Conservation (phyloP, 495 filamentous ascomycete genomes). For the Cetradonia linearis region DNA sequence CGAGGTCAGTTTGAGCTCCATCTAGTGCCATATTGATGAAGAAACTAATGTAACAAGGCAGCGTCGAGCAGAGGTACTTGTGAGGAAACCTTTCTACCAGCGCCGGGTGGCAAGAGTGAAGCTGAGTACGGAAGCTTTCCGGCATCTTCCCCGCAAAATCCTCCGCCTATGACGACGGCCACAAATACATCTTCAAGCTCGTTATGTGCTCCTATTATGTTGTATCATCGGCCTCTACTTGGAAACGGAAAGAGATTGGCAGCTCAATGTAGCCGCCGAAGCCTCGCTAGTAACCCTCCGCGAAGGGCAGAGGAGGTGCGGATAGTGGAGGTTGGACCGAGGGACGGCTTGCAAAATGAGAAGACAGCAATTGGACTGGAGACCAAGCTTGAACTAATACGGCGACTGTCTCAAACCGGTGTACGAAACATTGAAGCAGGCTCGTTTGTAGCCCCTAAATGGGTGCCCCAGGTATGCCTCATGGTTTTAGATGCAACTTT, state of each 20-base stretch:
- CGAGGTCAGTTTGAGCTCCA: slow-evolving; percentile 19
- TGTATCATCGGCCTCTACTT: neutral
- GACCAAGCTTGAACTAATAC: slow-evolving; percentile 79
- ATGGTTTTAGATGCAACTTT: neutral
- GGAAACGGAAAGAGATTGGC: neutral
- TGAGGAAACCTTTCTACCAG: neutral
- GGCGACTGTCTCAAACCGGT: slow-evolving; percentile 72
- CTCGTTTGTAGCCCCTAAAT: slow-evolving; percentile 92
- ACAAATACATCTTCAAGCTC: neutral
- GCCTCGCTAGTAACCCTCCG: slow-evolving; percentile 11
- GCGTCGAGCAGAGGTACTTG: neutral
- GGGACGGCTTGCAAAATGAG: slow-evolving; percentile 95
- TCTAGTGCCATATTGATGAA: slow-evolving; percentile 20
- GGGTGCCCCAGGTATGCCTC: slow-evolving; percentile 77
- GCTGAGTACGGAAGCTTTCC: neutral
- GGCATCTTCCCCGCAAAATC: neutral
- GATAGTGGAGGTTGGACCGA: slow-evolving; percentile 86
- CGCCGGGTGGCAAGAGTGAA: neutral
- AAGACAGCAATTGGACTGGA: slow-evolving; percentile 67
- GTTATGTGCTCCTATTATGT: neutral
- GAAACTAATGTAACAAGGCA: no score
- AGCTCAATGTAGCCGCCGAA: neutral
- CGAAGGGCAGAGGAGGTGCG: slow-evolving; percentile 39
- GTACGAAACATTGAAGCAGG: slow-evolving; percentile 85
- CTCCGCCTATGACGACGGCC: neutral